Conservation (phyloP, 2,329 filamentous ascomycete genomes). For the Penicillium sp. region DNA sequence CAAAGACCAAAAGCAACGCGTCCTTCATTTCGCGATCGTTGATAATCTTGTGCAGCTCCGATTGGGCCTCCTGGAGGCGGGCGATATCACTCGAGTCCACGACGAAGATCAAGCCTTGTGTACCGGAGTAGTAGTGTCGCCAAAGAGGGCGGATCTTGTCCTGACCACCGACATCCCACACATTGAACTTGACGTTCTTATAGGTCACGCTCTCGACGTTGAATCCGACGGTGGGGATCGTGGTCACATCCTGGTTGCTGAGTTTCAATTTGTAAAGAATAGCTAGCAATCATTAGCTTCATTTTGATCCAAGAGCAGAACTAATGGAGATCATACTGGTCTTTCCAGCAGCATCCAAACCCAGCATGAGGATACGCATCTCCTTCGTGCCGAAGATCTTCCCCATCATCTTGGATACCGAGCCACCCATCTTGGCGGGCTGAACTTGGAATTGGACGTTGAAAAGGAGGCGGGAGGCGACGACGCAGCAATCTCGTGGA, state of each 20-base stretch:
- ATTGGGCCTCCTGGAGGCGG: conserved; percentile 88
- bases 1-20: conserved; percentile 89
- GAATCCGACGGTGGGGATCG: conserved; percentile 97
- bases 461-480: neutral
- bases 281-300: conserved; percentile 45
- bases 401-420: conserved; percentile 94
- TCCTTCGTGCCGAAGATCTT: conserved; percentile 99
- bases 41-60: conserved; percentile 95
- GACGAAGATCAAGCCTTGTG: conserved; percentile 97
- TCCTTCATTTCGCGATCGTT: conserved; percentile 98
- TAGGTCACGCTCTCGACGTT: conserved; percentile 99
- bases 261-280: conserved; percentile 99
- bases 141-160: conserved; percentile 98
- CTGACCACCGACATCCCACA: conserved; percentile 98
- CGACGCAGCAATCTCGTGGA: neutral
- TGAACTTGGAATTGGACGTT: conserved; percentile 1
- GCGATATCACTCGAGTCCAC: conserved; percentile 92
- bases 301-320: neutral
- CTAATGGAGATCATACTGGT: conserved; percentile 60
- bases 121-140: conserved; percentile 96
- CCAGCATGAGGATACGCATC: conserved; percentile 98
- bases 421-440: conserved; percentile 74
- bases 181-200: conserved; percentile 99
- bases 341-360: conserved; percentile 96
- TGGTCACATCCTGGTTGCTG: conserved; percentile 89